Evolutionary conservation across 371 early-diverging fungal species (phyloP), one percentile per base, ranked within the genome.

Genomic region (Actinomortierella ambigua): DNA sequence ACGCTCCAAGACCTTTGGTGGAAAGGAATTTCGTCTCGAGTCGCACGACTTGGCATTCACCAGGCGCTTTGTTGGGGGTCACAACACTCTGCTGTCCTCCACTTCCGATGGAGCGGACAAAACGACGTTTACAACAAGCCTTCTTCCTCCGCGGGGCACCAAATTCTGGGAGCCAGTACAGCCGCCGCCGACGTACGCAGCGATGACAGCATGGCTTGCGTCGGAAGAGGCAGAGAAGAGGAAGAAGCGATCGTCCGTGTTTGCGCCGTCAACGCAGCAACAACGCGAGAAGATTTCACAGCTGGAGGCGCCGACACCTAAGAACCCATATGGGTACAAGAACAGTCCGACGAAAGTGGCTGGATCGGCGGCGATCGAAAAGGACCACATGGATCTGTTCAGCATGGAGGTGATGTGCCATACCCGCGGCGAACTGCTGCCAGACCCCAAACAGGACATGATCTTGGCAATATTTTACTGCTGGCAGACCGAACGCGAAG

Each of bases 241-340:
- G 23, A 55, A 48, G n/a, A n/a, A n/a, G n/a, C n/a, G n/a, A n/a
- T n/a, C n/a, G 11, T 46, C 53, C 0, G 4, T 34, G 34, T 34
- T 24, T 65, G 28, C 53, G 55, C n/a, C 49, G 0, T 59, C 73
- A 14, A 73, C 73, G 2, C 73, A 66, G 40, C 50, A 63, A 18
- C 47, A 53, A 26, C 50, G 50, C 4, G 63, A 73, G 42, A 42
- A 53, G 51, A 60, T 73, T 2, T 73, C 73, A 2, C 73, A 88
- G 79, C 47, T 89, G 27, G 86, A 88, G 59, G 80, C 78, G 0
- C 87, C 88, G 6, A 86, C 89, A 0, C 80, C 63, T 1, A 75
- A 77, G 29, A 86, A 87, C 29, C 75, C 78, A 6, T 87, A 78
- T 70, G 83, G 86, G 6, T 88, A 86, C 70, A 87, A 90, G 66